Evolutionary conservation across 1,139 yeast genomes (phyloP), one percentile per base, ranked within the genome.

Genomic region (Debaryomyces psychrophilus): DNA sequence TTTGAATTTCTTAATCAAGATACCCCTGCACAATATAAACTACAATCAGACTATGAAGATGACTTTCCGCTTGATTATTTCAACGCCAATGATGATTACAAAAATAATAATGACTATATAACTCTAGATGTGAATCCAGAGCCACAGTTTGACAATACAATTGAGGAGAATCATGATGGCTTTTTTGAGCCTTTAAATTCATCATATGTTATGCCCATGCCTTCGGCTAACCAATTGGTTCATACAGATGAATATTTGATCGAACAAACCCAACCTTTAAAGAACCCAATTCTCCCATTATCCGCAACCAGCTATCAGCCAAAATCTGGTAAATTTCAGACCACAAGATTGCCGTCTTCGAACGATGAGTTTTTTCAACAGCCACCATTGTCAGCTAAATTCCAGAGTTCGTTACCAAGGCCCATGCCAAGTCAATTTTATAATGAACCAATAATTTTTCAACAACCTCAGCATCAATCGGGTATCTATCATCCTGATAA

Each of bases 61-160:
- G 90, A 84, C 56, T 84, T 85, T 62, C 90, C 90, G 2, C 64
- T 85, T 47, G 90, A 85, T 55, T 85, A 83, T 57, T 77, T 85
- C 56, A 64, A 65, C 36, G 50, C 64, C 14, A 52, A 52, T 41
- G 58, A 56, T 29, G 65, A 62, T 31, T 41, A 41, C 14, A 52
- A 39, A 22, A 43, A 53, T 17, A 47, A 55, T 8, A 55, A 61
- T 27, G 77, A 71, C 26, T 71, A 64, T 50, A 67, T 74, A 17
- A 58, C 67, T 2, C 55, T 73, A 40, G 78, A 73, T 43, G 51
- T 70, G 7, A 61, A 58, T 50, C 59, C 56, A 42, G 64, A 60
- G 20, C 55, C 59, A n/a, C 61, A 61, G 17, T 56, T 52, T 7
- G 54, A 53, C 20, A 54, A 52, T 34, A 50, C 50, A 28, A 40